These are phyloP conservation scores for Lachancea waltii DNA, from an alignment of 805 yeast genomes.

Conservation along the genomic window DNA sequence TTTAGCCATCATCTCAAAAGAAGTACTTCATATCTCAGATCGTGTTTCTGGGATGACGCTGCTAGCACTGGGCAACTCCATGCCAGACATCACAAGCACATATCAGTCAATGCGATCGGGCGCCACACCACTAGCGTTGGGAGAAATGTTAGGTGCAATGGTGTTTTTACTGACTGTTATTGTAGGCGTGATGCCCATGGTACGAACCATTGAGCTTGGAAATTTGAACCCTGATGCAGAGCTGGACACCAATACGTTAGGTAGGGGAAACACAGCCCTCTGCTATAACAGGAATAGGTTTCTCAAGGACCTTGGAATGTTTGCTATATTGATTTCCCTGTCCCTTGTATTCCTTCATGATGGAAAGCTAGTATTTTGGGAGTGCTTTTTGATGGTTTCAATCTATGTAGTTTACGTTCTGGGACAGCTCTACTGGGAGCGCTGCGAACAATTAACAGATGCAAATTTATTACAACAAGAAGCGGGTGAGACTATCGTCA, in stretches of 20 bases:
- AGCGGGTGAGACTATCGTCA: neutral
- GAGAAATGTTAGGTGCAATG: constrained; percentile 89
- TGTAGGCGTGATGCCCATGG: constrained; percentile 68
- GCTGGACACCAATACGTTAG: neutral
- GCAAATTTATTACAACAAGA: neutral
- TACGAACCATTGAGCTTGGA: constrained; percentile 55
- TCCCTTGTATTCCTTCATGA: constrained; percentile 48
- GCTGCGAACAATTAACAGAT: neutral
- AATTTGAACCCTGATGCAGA: constrained; percentile 8
- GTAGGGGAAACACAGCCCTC: neutral
- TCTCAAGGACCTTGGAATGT: constrained; percentile 54
- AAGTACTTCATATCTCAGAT: constrained; percentile 56
- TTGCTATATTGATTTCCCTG: constrained; percentile 43
- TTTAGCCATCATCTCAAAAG: constrained; percentile 54
- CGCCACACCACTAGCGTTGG: constrained; percentile 74
- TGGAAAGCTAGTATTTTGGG: constrained; percentile 47
- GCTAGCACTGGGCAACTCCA: constrained; percentile 85
- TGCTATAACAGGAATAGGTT: constrained; percentile 39
- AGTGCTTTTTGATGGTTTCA: constrained; percentile 50
- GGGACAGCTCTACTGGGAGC: constrained; percentile 29
- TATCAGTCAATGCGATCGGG: constrained; percentile 70
- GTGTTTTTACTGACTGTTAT: constrained; percentile 75
- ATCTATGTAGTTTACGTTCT: constrained; percentile 55
- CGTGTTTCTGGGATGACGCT: constrained; percentile 80
- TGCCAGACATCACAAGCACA: constrained; percentile 84